A percentile compares a stretch with the other conserved stretches of the same genome.
phyloP scores from a whole-genome alignment of 306 rosid species.

The Abrus precatorius region DNA sequence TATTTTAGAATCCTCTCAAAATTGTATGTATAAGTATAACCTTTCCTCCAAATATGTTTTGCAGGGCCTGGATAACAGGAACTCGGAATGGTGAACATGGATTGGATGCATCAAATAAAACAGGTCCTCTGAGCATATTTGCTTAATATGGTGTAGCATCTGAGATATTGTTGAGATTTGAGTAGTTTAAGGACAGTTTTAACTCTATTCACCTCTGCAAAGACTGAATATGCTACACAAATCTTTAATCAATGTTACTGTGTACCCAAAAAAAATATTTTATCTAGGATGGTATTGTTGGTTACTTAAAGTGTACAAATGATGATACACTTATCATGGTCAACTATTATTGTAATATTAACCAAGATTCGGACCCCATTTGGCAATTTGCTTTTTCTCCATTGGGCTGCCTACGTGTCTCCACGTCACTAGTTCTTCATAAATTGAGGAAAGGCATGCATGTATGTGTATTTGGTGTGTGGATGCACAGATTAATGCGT shows the following conservation, averaged over 20 bases:
- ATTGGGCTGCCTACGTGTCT: conserved; percentile 27
- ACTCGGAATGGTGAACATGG: conserved; percentile 72
- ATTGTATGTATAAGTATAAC: background rate
- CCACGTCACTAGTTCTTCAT: conserved; percentile 44
- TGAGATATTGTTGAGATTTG: conserved; percentile 32
- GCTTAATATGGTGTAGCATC: conserved; percentile 59
- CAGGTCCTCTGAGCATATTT: conserved; percentile 91
- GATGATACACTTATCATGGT: conserved; percentile 43
- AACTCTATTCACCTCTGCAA: conserved; percentile 37
- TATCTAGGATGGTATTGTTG: conserved; percentile 44
- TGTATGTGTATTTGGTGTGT: conserved; percentile 13
- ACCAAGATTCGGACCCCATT: conserved; percentile 46
- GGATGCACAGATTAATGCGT: background rate
- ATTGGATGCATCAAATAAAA: conserved; percentile 81
- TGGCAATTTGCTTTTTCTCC: background rate
- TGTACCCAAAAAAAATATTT: conserved; percentile 20
- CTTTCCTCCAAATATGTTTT: conserved; percentile 35
- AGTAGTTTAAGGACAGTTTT: conserved; percentile 40
- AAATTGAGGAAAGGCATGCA: conserved; percentile 5
- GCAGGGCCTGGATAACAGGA: conserved; percentile 81
- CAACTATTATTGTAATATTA: conserved; percentile 41
- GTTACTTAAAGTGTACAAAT: conserved; percentile 42
- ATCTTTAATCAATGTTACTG: conserved; percentile 7
- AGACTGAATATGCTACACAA: conserved; percentile 40
- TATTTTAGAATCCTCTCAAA: background rate